Conservation (phyloP, 2,329 filamentous ascomycete genomes). For the Capronia americana region DNA sequence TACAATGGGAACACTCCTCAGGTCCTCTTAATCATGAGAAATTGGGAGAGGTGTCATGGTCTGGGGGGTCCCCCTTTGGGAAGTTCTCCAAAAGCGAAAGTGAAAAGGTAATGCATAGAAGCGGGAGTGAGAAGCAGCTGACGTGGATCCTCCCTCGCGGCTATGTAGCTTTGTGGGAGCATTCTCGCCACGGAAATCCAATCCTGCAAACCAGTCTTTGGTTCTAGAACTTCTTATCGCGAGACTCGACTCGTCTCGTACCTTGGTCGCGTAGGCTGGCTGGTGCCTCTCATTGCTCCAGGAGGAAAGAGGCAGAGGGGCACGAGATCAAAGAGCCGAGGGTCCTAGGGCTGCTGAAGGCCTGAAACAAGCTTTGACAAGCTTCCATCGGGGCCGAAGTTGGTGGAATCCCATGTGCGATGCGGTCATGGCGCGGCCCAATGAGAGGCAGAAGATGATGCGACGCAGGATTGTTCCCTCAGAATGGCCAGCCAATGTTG, state of each 20-base stretch:
- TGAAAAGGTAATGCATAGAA: neutral
- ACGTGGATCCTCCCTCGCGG: neutral
- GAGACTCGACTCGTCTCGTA: neutral
- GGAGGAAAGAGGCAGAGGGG: no score
- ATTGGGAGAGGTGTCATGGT: no score
- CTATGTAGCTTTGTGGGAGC: neutral
- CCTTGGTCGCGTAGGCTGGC: neutral
- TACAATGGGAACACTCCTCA: neutral
- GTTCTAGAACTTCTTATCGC: neutral
- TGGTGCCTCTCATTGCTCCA: neutral
- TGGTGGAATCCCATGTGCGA: neutral
- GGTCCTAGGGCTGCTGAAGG: neutral
- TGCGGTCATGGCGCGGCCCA: neutral
- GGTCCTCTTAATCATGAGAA: neutral
- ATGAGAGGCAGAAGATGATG: neutral
- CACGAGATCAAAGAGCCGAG: neutral
- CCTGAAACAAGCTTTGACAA: slow-evolving; percentile 5
- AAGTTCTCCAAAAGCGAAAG: neutral
- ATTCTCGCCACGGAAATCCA: slow-evolving; percentile 1
- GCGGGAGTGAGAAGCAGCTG: neutral
- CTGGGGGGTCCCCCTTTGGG: no score
- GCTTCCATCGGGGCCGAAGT: neutral
- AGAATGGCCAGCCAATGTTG: neutral
- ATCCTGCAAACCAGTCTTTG: neutral
- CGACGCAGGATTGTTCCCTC: neutral